phyloP scores from a whole-genome alignment of 2,329 filamentous ascomycete species.

The Clonostachys rhizophaga region DNA sequence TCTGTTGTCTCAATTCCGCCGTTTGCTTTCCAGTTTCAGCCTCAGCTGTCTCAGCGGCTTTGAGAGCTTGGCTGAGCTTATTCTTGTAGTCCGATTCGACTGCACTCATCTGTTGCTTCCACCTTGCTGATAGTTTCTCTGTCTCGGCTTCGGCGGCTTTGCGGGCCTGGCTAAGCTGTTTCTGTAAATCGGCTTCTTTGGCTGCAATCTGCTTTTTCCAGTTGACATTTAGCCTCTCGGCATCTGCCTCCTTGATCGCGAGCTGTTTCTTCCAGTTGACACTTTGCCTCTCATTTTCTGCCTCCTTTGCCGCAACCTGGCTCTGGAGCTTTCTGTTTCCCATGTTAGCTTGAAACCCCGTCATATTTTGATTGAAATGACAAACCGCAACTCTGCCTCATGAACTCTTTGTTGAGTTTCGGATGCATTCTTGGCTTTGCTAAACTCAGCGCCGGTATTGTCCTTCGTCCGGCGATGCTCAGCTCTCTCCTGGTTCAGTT shows the following conservation, averaged over 20 bases:
- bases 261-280: slow-evolving; percentile 1
- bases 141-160: neutral
- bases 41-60: slow-evolving; percentile 6
- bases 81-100: slow-evolving; percentile 6
- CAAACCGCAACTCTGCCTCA: slow-evolving; percentile 57
- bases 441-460: slow-evolving; percentile 22
- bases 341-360: neutral
- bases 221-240: neutral
- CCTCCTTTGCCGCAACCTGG: neutral
- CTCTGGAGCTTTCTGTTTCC: neutral
- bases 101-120: neutral
- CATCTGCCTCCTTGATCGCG: slow-evolving; percentile 4
- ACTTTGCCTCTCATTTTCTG: neutral
- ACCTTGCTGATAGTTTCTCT: neutral
- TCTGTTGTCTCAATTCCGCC: slow-evolving; percentile 2
- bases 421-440: slow-evolving; percentile 20
- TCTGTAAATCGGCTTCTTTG: slow-evolving; percentile 1
- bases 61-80: neutral
- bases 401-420: slow-evolving; percentile 41
- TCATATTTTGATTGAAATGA: slow-evolving; percentile 3
- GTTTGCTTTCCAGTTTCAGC: slow-evolving; percentile 1
- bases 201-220: neutral
- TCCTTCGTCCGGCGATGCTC: slow-evolving; percentile 67
- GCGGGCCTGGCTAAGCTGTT: neutral
- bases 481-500: slow-evolving; percentile 67